Conservation (phyloP, 108 stramenopile genomes). For the Mayamaea pseudoterrestris region DNA sequence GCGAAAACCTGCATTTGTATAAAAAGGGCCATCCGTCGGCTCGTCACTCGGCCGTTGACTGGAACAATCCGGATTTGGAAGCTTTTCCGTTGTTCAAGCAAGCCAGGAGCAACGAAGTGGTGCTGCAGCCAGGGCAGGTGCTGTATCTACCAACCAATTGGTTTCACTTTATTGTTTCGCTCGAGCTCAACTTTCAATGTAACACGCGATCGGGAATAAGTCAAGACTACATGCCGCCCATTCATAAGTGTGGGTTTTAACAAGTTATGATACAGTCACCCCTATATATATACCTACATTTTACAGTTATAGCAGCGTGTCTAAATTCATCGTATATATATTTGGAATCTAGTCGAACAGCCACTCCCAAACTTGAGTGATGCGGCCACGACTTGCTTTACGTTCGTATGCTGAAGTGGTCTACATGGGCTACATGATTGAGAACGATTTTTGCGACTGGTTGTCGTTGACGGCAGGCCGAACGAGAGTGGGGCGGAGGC, state of each 20-base stretch:
- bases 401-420: too few relatives aligned
- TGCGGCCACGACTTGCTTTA: too few relatives aligned
- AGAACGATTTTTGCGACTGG: too few relatives aligned
- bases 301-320: too few relatives aligned
- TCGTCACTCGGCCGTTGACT: slow-evolving; percentile 87
- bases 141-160: slow-evolving; percentile 89
- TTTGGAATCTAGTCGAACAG: too few relatives aligned
- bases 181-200: slow-evolving; percentile 92
- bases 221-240: background rate
- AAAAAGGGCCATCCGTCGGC: slow-evolving; percentile 84
- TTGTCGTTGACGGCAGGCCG: too few relatives aligned
- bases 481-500: too few relatives aligned
- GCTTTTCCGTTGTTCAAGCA: slow-evolving; percentile 59
- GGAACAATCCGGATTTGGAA: slow-evolving; percentile 73
- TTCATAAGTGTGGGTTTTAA: slow-evolving; percentile 12
- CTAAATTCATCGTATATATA: too few relatives aligned
- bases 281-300: too few relatives aligned
- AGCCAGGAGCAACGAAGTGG: slow-evolving; percentile 61
- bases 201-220: slow-evolving; percentile 78
- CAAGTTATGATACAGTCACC: too few relatives aligned
- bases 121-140: slow-evolving; percentile 87
- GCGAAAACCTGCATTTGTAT: slow-evolving; percentile 42
- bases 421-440: too few relatives aligned
- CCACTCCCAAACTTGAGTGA: too few relatives aligned
- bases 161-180: slow-evolving; percentile 89